These are phyloP conservation scores for Cryptococcus maquisensis DNA, from an alignment of 1,284 basidiomycete species.

Conservation along the genomic window DNA sequence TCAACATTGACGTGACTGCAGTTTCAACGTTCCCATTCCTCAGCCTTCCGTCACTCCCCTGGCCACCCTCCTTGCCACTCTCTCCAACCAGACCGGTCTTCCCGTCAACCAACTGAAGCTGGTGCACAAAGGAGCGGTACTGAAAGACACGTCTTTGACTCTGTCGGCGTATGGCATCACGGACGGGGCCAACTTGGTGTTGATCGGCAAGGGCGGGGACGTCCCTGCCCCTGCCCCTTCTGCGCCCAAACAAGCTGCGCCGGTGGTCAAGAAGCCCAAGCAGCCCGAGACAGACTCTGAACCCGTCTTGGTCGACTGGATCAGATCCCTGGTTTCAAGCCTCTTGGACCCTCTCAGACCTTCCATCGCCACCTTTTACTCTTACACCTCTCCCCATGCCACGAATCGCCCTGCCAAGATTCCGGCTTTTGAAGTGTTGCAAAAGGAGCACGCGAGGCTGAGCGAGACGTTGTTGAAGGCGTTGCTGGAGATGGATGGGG, in stretches of 20 bases:
- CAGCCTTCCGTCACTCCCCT: constrained; percentile 42
- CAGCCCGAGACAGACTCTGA: constrained; percentile 45
- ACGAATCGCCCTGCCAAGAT: constrained; percentile 35
- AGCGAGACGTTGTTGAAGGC: constrained; percentile 50
- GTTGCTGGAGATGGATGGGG: constrained; percentile 50
- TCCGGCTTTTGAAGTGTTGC: constrained; percentile 39
- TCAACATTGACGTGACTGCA: constrained; percentile 11
- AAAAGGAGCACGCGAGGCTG: constrained; percentile 47
- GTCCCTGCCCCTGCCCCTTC: constrained; percentile 23
- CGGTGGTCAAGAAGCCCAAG: constrained; percentile 41
- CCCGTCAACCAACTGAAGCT: constrained; percentile 41
- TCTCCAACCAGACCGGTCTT: constrained; percentile 42
- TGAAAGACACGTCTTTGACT: constrained; percentile 47
- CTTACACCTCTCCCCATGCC: constrained; percentile 28
- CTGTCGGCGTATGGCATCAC: constrained; percentile 45
- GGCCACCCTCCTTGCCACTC: constrained; percentile 39
- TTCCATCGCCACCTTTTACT: constrained; percentile 34
- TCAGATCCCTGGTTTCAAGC: constrained; percentile 27
- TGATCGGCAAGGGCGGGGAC: constrained; percentile 42
- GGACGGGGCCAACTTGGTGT: constrained; percentile 40
- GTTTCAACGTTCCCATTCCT: constrained; percentile 49
- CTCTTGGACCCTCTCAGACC: constrained; percentile 34
- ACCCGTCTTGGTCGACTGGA: constrained; percentile 42
- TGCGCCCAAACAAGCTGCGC: background rate
- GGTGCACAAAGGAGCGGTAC: constrained; percentile 48